Evolutionary conservation across 129 eudicot species (phyloP).

Genomic region (Chrysanthemum makinoi): DNA sequence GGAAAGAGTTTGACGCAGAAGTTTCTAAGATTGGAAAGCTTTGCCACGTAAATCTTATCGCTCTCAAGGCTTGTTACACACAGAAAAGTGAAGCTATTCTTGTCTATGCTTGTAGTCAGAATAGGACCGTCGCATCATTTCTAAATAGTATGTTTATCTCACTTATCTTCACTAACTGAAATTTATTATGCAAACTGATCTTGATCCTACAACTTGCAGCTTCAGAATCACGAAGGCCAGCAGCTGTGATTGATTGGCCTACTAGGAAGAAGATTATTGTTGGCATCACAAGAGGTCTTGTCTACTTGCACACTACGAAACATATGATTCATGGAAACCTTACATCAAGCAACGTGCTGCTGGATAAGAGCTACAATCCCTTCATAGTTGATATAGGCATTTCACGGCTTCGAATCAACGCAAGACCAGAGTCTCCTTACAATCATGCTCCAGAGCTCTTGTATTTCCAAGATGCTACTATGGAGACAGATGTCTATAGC

Average conservation of each 20-base stretch:
- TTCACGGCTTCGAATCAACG: background rate
- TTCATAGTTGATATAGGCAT: background rate
- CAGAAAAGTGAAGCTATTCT: background rate
- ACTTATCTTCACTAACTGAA: background rate
- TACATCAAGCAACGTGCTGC: background rate
- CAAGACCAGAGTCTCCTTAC: slow-evolving; percentile 1
- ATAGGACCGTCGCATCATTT: background rate
- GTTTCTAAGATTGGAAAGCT: background rate
- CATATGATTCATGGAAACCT: slow-evolving; percentile 3
- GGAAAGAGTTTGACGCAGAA: background rate
- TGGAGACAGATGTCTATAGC: slow-evolving; percentile 3
- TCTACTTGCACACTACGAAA: background rate
- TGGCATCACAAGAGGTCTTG: slow-evolving; percentile 7
- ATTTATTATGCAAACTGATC: background rate
- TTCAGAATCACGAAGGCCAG: background rate
- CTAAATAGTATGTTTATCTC: background rate
- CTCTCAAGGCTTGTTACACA: slow-evolving; percentile 3
- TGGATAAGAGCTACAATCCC: background rate
- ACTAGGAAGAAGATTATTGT: slow-evolving; percentile 1
- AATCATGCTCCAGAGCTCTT: slow-evolving; percentile 1
- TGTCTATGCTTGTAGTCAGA: background rate
- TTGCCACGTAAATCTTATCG: background rate
- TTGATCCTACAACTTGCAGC: background rate
- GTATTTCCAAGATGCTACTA: background rate
- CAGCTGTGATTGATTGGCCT: background rate